A percentile compares a stretch with the other conserved stretches of the same genome.
Conservation (phyloP, 2,329 filamentous ascomycete species). For the Mycosphaerella sp. region DNA sequence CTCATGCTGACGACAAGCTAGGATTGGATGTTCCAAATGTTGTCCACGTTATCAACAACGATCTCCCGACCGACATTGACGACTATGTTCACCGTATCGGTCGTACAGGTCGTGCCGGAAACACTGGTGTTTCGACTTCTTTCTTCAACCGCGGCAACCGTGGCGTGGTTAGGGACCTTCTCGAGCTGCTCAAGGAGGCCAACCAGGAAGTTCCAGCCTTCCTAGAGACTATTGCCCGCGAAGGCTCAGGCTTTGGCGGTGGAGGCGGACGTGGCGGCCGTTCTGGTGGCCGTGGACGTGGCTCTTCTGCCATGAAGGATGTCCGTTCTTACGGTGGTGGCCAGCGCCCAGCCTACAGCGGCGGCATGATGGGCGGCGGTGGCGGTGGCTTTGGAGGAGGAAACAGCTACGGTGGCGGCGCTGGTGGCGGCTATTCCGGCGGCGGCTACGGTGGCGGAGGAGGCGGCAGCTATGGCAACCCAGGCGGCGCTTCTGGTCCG, state of each 20-base stretch:
- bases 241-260: slow-evolving; percentile 75
- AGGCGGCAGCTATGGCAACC: slow-evolving; percentile 33
- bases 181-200: slow-evolving; percentile 97
- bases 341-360: slow-evolving; percentile 54
- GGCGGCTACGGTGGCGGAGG: slow-evolving; percentile 52
- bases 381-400: slow-evolving; percentile 47
- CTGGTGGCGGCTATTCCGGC: slow-evolving; percentile 45
- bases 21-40: slow-evolving; percentile 84
- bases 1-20: background rate
- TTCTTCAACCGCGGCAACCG: slow-evolving; percentile 99
- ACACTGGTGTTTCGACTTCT: slow-evolving; percentile 95
- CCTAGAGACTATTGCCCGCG: slow-evolving; percentile 94
- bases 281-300: slow-evolving; percentile 63
- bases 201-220: slow-evolving; percentile 94
- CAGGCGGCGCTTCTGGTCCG: slow-evolving; percentile 20
- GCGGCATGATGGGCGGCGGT: slow-evolving; percentile 47
- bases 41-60: slow-evolving; percentile 97
- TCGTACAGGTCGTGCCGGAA: slow-evolving; percentile 99
- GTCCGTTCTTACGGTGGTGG: slow-evolving; percentile 58
- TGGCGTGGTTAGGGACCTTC: slow-evolving; percentile 89
- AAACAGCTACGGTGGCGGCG: slow-evolving; percentile 45
- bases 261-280: slow-evolving; percentile 57
- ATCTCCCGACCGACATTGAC: slow-evolving; percentile 96
- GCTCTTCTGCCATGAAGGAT: slow-evolving; percentile 68
- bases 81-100: slow-evolving; percentile 99